Conservation (phyloP, 73 alveolate species). For the Paramecium octaurelia region DNA sequence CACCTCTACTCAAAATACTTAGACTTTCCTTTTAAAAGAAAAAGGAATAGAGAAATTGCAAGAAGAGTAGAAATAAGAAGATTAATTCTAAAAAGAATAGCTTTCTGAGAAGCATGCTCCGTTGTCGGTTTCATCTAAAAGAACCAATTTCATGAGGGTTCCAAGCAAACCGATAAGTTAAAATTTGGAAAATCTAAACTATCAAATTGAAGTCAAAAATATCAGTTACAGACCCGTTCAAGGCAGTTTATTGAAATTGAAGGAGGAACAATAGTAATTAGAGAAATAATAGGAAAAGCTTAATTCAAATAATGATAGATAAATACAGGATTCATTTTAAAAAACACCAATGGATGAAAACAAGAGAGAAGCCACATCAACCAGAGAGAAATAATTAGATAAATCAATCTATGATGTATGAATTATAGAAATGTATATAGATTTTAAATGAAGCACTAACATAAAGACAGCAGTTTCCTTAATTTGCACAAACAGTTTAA, state of each 20-base stretch:
- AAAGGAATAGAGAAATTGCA: constrained; percentile 57
- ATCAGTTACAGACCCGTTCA: constrained; percentile 56
- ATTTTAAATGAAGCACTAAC: constrained; percentile 42
- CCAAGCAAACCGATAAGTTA: constrained; percentile 62
- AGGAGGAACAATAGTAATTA: constrained; percentile 18
- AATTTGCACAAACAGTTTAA: neutral
- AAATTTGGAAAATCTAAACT: constrained; percentile 42
- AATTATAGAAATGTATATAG: neutral
- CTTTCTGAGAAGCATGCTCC: constrained; percentile 48
- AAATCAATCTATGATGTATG: constrained; percentile 35
- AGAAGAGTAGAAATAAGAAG: constrained; percentile 45
- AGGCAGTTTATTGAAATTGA: constrained; percentile 58
- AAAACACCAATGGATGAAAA: constrained; percentile 57
- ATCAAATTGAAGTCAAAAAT: constrained; percentile 60
- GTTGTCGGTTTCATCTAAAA: constrained; percentile 61
- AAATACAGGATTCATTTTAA: constrained; percentile 16
- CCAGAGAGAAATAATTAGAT: constrained; percentile 53
- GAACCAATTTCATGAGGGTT: constrained; percentile 62
- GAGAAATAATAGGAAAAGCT: neutral
- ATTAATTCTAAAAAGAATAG: neutral
- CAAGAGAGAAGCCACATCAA: constrained; percentile 40
- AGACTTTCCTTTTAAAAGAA: constrained; percentile 49
- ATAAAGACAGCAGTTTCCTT: constrained; percentile 22
- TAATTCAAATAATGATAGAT: neutral
- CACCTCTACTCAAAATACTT: constrained; percentile 49